Conservation (phyloP, 1,284 basidiomycete genomes). For the Ganoderma sinense region DNA sequence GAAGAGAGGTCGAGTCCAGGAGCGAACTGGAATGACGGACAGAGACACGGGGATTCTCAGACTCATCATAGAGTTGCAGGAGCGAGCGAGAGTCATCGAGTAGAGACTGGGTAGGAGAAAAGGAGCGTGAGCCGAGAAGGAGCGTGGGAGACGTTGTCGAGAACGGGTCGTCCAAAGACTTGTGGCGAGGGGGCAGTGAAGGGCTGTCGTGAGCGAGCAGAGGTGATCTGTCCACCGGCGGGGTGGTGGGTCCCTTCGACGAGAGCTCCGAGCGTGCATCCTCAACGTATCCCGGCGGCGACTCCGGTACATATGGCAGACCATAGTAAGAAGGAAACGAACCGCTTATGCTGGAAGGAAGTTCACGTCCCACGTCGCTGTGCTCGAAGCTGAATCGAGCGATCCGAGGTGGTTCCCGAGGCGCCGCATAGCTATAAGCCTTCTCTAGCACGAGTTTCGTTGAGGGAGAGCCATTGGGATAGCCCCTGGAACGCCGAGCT, state of each 20-base stretch:
- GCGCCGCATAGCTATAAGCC: not conserved
- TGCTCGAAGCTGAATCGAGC: constrained; percentile 13
- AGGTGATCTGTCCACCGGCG: not conserved
- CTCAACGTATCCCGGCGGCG: constrained; percentile 10
- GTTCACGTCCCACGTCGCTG: not conserved
- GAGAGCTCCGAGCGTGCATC: constrained; percentile 12
- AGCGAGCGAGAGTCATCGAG: constrained; percentile 22
- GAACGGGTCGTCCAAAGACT: constrained; percentile 11
- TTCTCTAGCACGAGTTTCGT: not conserved
- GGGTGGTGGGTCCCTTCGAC: constrained; percentile 6
- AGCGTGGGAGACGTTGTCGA: constrained; percentile 18
- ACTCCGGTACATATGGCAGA: constrained; percentile 2
- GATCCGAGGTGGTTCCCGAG: constrained; percentile 12
- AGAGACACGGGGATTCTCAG: constrained; percentile 1
- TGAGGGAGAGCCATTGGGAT: not conserved
- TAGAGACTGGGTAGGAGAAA: constrained; percentile 18
- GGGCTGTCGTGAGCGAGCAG: not conserved
- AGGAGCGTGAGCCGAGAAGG: constrained; percentile 24
- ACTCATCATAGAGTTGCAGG: constrained; percentile 1
- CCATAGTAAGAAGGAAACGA: constrained; percentile 12
- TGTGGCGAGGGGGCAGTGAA: not conserved
- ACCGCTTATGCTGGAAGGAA: constrained; percentile 7
- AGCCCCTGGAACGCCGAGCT: not conserved
- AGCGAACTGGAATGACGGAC: constrained; percentile 1
- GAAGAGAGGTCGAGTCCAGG: not conserved